A percentile compares a stretch with the other conserved stretches of the same genome.
phyloP scores from a whole-genome alignment of 2,329 filamentous ascomycete genomes.

The Madurella fahalii region DNA sequence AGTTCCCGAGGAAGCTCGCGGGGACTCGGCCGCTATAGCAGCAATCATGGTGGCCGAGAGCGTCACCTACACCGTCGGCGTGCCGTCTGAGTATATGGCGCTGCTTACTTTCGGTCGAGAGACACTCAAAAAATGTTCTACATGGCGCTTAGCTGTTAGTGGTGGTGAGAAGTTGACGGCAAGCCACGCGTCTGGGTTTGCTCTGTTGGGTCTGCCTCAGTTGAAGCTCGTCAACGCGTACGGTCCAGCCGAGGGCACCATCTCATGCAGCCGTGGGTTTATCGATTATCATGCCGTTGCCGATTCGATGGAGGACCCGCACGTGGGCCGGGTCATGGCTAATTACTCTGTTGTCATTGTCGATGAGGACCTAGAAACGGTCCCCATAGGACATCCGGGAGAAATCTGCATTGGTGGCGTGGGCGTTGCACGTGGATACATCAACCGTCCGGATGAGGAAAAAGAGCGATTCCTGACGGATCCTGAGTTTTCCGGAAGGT shows the following conservation, averaged over 20 bases:
- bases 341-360: neutral
- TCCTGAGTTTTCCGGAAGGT: neutral
- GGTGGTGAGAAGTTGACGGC: neutral
- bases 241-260: neutral
- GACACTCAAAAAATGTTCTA: neutral
- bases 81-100: neutral
- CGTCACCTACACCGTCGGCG: neutral
- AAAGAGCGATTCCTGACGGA: neutral
- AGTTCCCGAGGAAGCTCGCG: neutral
- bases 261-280: neutral
- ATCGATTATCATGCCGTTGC: neutral
- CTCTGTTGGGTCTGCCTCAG: neutral
- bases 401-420: slow-evolving; percentile 1
- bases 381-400: neutral
- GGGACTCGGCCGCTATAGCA: neutral
- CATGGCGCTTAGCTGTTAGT: neutral
- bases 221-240: neutral
- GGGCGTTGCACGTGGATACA: neutral
- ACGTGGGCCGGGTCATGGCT: neutral
- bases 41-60: neutral
- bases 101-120: neutral
- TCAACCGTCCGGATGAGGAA: neutral
- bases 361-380: neutral
- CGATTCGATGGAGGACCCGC: neutral
- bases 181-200: neutral